phyloP scores from a whole-genome alignment of 176 grass and related monocot species.

The Carex kokanica region DNA sequence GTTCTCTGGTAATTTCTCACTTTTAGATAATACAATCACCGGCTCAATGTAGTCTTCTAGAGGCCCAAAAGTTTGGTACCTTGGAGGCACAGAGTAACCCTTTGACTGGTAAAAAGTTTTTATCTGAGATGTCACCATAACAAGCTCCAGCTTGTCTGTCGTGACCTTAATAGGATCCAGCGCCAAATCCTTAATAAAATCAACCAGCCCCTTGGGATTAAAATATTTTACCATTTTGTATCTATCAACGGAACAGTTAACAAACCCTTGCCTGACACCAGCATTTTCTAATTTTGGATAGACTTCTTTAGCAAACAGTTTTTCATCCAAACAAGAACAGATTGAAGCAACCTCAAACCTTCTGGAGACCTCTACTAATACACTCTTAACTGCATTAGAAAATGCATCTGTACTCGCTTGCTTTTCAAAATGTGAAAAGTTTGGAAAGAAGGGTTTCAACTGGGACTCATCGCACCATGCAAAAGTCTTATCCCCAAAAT shows the following conservation, averaged over 20 bases:
- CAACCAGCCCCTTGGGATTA: conserved; percentile 56
- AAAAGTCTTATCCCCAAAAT: conserved; percentile 95
- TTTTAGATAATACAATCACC: background rate
- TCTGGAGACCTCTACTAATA: conserved; percentile 79
- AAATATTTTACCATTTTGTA: conserved; percentile 59
- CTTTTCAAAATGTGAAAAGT: conserved; percentile 88
- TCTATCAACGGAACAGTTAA: conserved; percentile 53
- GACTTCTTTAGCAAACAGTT: conserved; percentile 43
- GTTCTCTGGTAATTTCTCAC: background rate
- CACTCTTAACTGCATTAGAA: conserved; percentile 59
- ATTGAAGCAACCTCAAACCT: conserved; percentile 61
- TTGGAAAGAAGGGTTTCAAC: conserved; percentile 68
- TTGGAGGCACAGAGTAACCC: conserved; percentile 71
- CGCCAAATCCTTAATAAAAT: conserved; percentile 60
- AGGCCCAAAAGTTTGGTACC: conserved; percentile 47
- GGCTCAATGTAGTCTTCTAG: conserved; percentile 40
- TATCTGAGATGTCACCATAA: conserved; percentile 67
- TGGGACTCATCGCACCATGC: conserved; percentile 95
- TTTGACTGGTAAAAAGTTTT: conserved; percentile 75
- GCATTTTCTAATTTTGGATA: conserved; percentile 84
- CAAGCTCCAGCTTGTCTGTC: conserved; percentile 55
- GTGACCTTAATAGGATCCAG: conserved; percentile 45
- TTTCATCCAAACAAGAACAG: conserved; percentile 71
- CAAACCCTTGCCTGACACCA: conserved; percentile 66
- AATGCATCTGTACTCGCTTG: conserved; percentile 79